A percentile compares a stretch with the other conserved stretches of the same genome.
Evolutionary conservation across 164 flowering plant genomes (phyloP).

Genomic region (Akebia trifoliata): DNA sequence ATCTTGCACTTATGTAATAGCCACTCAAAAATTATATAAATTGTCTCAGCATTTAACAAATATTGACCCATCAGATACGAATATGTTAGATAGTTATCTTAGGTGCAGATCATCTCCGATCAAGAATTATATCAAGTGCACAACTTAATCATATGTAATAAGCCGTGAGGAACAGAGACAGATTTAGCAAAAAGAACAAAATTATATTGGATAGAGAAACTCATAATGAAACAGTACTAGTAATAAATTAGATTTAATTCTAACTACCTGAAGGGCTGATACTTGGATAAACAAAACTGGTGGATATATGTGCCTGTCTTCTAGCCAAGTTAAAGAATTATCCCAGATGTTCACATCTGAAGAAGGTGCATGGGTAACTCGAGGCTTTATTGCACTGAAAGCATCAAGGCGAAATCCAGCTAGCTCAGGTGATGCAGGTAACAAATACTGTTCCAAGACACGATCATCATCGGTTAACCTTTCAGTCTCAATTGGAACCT

Average conservation of each 20-base stretch:
- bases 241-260: conserved; percentile 4
- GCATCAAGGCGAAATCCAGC: conserved; percentile 95
- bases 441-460: conserved; percentile 66
- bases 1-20: too few relatives aligned
- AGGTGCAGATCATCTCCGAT: too few relatives aligned
- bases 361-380: conserved; percentile 73
- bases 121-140: too few relatives aligned
- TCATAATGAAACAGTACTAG: too few relatives aligned
- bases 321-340: conserved; percentile 39
- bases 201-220: too few relatives aligned
- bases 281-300: conserved; percentile 83
- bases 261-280: conserved; percentile 41
- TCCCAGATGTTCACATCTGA: conserved; percentile 37
- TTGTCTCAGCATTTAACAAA: too few relatives aligned
- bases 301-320: conserved; percentile 68
- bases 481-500: conserved; percentile 90
- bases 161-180: too few relatives aligned
- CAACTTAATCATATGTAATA: too few relatives aligned
- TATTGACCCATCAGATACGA: too few relatives aligned
- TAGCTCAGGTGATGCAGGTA: conserved; percentile 66
- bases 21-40: too few relatives aligned
- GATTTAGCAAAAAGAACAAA: too few relatives aligned
- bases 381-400: conserved; percentile 71
- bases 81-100: too few relatives aligned
- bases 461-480: conserved; percentile 52